These are phyloP conservation scores for Volvariella volvacea DNA, from an alignment of 1,284 basidiomycete genomes.

Conservation along the genomic window DNA sequence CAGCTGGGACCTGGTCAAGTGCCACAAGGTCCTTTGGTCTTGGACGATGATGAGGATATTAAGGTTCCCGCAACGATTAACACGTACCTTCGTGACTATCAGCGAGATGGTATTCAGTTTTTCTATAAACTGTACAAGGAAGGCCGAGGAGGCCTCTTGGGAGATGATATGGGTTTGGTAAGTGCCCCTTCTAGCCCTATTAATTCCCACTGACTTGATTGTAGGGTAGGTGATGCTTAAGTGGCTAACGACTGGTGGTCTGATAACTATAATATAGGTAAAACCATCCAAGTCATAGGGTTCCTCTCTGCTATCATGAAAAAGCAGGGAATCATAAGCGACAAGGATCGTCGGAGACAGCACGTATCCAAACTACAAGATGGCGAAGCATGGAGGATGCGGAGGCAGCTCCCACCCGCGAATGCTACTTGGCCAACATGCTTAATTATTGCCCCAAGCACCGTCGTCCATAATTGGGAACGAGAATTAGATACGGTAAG, in stretches of 20 bases:
- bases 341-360: slow-evolving; percentile 53
- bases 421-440: slow-evolving; percentile 74
- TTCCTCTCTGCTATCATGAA: slow-evolving; percentile 84
- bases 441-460: slow-evolving; percentile 74
- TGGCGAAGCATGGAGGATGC: slow-evolving; percentile 41
- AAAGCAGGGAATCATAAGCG: slow-evolving; percentile 60
- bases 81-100: slow-evolving; percentile 76
- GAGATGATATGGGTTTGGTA: slow-evolving; percentile 88
- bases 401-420: slow-evolving; percentile 51
- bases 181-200: slow-evolving; percentile 18
- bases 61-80: slow-evolving; percentile 71
- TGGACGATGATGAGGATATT: slow-evolving; percentile 40
- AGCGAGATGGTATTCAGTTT: slow-evolving; percentile 76
- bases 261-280: slow-evolving; percentile 44
- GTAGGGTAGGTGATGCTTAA: slow-evolving; percentile 17
- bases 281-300: slow-evolving; percentile 85
- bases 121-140: slow-evolving; percentile 63
- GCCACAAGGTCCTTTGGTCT: slow-evolving; percentile 32
- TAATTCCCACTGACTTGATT: slow-evolving; percentile 3
- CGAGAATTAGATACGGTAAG: slow-evolving; percentile 62
- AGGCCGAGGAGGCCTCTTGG: slow-evolving; percentile 66
- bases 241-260: slow-evolving; percentile 1
- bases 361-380: slow-evolving; percentile 63
- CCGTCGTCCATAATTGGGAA: slow-evolving; percentile 78
- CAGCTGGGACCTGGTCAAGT: slow-evolving; percentile 37